Evolutionary conservation across 208 protist genomes (phyloP), one percentile per base, ranked within the genome.

Genomic region (Crithidia bombi): DNA sequence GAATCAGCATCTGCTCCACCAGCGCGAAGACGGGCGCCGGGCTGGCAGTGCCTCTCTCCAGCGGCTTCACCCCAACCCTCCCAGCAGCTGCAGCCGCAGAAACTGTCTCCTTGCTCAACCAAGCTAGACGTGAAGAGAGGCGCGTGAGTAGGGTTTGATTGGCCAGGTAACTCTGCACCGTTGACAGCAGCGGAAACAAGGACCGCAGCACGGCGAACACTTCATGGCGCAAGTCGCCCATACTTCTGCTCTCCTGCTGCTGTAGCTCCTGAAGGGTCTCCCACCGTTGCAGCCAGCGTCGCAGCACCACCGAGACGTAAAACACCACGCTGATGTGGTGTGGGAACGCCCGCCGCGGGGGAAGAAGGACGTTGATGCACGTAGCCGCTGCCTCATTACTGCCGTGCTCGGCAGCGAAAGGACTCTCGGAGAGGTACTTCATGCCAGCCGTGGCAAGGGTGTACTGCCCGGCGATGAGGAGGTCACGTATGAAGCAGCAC

Each of bases 341-440:
- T 56, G 79, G 68, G 25, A 89, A 75, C 1, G 78, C 79, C 32
- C 63, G 64, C 23, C 77, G 71, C 5, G 88, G 85, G 0, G 83
- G 69, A 41, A 90, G 77, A 36, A 87, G 82, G n/a, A 93, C 88
- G 67, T 91, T 83, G 11, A 88, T 43, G 35, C 64, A 69, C 50
- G 30, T 55, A n/a, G 28, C 7, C 11, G 32, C 63, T 21, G 36
- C 47, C n/a, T n/a, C n/a, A n/a, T n/a, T n/a, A 21, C 33, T 56
- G 49, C 35, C 44, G 17, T 23, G 5, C 28, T 44, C 39, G 21
- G 21, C 2, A 33, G 41, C 11, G 21, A 46, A 19, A 5, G 43
- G 50, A n/a, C 36, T 17, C 0, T 47, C 26, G 33, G 66, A 54
- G 39, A 89, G 62, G 59, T 82, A 43, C n/a, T n/a, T 64, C 28